Conservation (phyloP, 1,284 basidiomycete species). For the Ganoderma boninense region DNA sequence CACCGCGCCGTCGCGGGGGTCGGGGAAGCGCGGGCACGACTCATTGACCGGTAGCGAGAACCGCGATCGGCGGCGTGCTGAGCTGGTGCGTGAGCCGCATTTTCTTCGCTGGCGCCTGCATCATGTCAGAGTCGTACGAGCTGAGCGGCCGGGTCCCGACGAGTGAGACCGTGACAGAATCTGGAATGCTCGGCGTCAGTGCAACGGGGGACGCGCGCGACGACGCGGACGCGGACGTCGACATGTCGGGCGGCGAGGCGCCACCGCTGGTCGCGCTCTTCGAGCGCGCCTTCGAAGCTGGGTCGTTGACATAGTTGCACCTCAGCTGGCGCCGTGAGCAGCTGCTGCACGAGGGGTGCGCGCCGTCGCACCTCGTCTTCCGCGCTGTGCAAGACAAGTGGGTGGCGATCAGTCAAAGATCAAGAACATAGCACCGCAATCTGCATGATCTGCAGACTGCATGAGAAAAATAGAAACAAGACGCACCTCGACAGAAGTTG, state of each 20-base stretch:
- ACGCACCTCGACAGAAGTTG: constrained; percentile 82
- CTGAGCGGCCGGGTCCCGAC: constrained; percentile 36
- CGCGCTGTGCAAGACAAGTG: constrained; percentile 57
- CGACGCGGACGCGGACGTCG: constrained; percentile 35
- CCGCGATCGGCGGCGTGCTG: constrained; percentile 33
- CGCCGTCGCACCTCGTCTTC: constrained; percentile 86
- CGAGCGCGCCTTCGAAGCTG: constrained; percentile 39
- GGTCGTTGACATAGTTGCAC: constrained; percentile 82
- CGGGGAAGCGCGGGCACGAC: background rate
- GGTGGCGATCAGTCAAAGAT: constrained; percentile 22
- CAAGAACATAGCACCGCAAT: constrained; percentile 8
- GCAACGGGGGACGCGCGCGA: constrained; percentile 55
- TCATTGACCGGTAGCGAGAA: constrained; percentile 32
- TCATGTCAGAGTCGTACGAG: constrained; percentile 43
- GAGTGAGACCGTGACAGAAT: constrained; percentile 42
- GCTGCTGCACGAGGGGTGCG: constrained; percentile 79
- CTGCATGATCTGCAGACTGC: constrained; percentile 26
- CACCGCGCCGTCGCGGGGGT: background rate
- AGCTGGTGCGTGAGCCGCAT: constrained; percentile 53
- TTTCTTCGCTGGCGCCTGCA: constrained; percentile 54
- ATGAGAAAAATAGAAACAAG: background rate
- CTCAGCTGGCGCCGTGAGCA: constrained; percentile 75
- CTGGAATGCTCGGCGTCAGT: constrained; percentile 45
- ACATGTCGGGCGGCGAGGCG: constrained; percentile 30
- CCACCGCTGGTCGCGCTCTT: constrained; percentile 25